Percentiles rank a stretch among this genome's conserved stretches.
Evolutionary conservation across 176 grass and related monocot species (phyloP).

Genomic region (Oryza officinalis): DNA sequence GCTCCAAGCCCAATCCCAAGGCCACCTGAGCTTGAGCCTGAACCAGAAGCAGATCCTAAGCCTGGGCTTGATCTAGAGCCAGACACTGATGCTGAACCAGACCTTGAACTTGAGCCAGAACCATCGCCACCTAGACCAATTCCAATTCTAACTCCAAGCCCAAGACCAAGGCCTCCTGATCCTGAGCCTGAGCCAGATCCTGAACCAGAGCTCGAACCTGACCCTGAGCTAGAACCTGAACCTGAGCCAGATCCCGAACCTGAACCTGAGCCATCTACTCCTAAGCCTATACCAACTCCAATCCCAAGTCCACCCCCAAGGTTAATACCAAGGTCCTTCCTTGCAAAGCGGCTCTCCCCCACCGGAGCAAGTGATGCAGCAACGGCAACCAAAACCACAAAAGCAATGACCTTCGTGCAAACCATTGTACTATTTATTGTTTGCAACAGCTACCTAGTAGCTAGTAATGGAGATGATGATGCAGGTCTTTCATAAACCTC

Average conservation of each 20-base stretch:
- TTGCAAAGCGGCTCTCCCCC: conserved; percentile 40
- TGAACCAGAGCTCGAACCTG: background rate
- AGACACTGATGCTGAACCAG: background rate
- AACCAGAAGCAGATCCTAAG: conserved; percentile 21
- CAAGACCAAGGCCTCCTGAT: conserved; percentile 42
- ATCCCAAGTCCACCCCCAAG: conserved; percentile 49
- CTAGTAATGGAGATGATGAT: conserved; percentile 6
- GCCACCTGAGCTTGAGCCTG: background rate
- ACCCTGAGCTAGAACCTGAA: background rate
- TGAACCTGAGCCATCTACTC: conserved; percentile 12
- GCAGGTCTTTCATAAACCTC: background rate
- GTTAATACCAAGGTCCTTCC: conserved; percentile 66
- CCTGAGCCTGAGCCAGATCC: conserved; percentile 42
- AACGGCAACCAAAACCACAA: conserved; percentile 5
- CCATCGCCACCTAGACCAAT: conserved; percentile 40
- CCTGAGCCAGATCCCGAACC: conserved; percentile 27
- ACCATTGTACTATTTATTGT: conserved; percentile 29
- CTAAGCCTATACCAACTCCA: conserved; percentile 50
- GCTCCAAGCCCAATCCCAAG: background rate
- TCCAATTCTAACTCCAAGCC: conserved; percentile 48
- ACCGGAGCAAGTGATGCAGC: conserved; percentile 24
- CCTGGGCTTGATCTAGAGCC: background rate
- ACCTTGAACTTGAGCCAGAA: conserved; percentile 13
- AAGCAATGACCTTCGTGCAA: conserved; percentile 28
- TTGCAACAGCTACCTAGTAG: background rate